Percentiles rank a stretch among this genome's conserved stretches.
Evolutionary conservation across 768 basidiomycete species (phyloP).

Genomic region (Termitomyces sp.): DNA sequence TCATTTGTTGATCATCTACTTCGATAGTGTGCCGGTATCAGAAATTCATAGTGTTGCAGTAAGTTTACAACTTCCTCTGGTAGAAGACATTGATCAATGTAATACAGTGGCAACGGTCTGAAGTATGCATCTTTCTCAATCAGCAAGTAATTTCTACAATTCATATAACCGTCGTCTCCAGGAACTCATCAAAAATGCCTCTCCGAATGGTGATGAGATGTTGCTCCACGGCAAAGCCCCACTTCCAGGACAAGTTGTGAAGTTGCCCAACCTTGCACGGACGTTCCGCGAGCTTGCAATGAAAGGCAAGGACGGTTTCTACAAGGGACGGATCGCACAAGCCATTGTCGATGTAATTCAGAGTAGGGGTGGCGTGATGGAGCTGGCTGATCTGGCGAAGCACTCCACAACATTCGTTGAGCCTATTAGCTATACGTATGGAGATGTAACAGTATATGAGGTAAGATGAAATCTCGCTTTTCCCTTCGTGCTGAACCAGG

Average conservation of each 20-base stretch:
- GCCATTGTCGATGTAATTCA: constrained; percentile 84
- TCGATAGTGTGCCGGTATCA: constrained; percentile 72
- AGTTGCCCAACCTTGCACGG: constrained; percentile 71
- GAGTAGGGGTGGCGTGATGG: constrained; percentile 89
- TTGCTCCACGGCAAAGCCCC: constrained; percentile 82
- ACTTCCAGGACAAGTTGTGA: constrained; percentile 77
- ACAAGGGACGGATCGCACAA: constrained; percentile 86
- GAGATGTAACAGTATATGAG: constrained; percentile 86
- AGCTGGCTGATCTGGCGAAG: constrained; percentile 84
- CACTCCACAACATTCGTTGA: constrained; percentile 78
- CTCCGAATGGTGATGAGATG: constrained; percentile 84
- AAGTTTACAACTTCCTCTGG: constrained; percentile 14
- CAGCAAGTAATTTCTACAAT: background rate
- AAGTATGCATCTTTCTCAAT: constrained; percentile 28
- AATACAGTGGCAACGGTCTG: constrained; percentile 50
- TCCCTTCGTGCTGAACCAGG: background rate
- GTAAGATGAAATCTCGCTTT: constrained; percentile 28
- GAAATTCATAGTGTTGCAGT: constrained; percentile 68
- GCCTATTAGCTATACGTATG: constrained; percentile 90
- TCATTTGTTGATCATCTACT: background rate
- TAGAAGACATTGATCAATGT: background rate
- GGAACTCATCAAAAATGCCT: constrained; percentile 71
- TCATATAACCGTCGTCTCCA: constrained; percentile 18
- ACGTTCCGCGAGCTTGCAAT: constrained; percentile 79
- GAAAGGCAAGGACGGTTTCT: constrained; percentile 89